Conservation (phyloP, 441 rosid genomes). For the Manihot esculenta region DNA sequence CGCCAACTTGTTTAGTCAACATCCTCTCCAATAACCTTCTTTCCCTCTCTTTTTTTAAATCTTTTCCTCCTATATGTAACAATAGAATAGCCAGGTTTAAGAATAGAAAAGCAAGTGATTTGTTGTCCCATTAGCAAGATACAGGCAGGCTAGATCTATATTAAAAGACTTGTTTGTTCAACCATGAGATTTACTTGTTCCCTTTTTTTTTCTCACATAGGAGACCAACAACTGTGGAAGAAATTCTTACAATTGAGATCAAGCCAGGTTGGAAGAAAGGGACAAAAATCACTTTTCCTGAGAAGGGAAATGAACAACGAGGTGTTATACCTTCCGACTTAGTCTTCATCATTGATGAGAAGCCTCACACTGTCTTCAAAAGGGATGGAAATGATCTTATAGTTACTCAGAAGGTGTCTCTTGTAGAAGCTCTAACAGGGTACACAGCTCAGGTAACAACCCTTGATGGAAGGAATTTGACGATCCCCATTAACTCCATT, state of each 20-base stretch:
- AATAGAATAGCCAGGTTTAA: not conserved
- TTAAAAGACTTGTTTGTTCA: not conserved
- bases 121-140: not conserved
- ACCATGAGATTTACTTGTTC: conserved; percentile 7
- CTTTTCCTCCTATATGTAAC: too few relatives aligned
- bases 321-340: conserved; percentile 67
- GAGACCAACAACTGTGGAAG: conserved; percentile 55
- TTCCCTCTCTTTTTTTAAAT: too few relatives aligned
- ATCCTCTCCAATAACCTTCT: too few relatives aligned
- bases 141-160: not conserved
- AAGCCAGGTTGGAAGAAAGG: conserved; percentile 87
- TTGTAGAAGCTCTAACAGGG: conserved; percentile 70
- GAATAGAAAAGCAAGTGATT: not conserved
- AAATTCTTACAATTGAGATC: conserved; percentile 63
- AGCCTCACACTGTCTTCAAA: conserved; percentile 65
- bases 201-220: conserved; percentile 27
- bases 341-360: conserved; percentile 68
- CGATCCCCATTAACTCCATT: conserved; percentile 43
- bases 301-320: conserved; percentile 65
- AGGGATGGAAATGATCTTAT: conserved; percentile 75
- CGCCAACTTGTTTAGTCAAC: too few relatives aligned
- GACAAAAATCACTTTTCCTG: conserved; percentile 62
- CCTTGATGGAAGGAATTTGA: conserved; percentile 55
- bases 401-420: conserved; percentile 51
- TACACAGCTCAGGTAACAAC: conserved; percentile 50